Conservation (phyloP, 2,329 filamentous ascomycete genomes). For the Penicillium sumatraense region DNA sequence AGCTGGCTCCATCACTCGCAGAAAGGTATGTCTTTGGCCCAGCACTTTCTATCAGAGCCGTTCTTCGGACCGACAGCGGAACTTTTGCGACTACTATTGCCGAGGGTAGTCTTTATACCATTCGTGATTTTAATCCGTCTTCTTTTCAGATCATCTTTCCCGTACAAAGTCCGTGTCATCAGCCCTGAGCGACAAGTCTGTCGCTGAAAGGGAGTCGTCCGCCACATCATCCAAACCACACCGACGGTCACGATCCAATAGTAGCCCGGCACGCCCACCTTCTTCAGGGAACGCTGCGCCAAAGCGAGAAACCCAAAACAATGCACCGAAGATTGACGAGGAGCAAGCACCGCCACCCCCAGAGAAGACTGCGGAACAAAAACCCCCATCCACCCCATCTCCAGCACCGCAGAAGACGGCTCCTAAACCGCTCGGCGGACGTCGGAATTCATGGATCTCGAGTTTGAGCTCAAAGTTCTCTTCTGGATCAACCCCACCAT, state of each 20-base stretch:
- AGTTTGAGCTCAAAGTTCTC: slow-evolving; percentile 93
- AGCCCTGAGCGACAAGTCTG: slow-evolving; percentile 33
- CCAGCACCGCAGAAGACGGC: slow-evolving; percentile 30
- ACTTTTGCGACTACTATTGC: neutral
- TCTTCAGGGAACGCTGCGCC: slow-evolving; percentile 14
- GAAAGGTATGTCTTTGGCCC: slow-evolving; percentile 67
- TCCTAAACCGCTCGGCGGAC: slow-evolving; percentile 47
- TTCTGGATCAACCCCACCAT: slow-evolving; percentile 52
- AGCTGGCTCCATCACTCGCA: slow-evolving; percentile 87
- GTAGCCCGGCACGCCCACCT: slow-evolving; percentile 24
- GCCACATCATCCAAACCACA: slow-evolving; percentile 23
- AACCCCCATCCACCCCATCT: slow-evolving; percentile 22
- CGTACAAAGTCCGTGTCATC: slow-evolving; percentile 43
- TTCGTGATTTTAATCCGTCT: slow-evolving; percentile 14
- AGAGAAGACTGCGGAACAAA: slow-evolving; percentile 29
- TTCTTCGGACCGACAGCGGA: neutral
- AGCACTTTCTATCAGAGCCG: neutral
- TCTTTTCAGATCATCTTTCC: slow-evolving; percentile 36
- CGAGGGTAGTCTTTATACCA: neutral
- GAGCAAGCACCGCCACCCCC: slow-evolving; percentile 19
- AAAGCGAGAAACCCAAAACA: slow-evolving; percentile 21
- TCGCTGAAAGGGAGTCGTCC: slow-evolving; percentile 26
- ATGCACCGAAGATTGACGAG: slow-evolving; percentile 20
- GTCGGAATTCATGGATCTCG: slow-evolving; percentile 86
- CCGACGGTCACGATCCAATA: slow-evolving; percentile 29